Evolutionary conservation across 1,284 basidiomycete species (phyloP), one percentile per base, ranked within the genome.

Genomic region (Ceratobasidium sp.): DNA sequence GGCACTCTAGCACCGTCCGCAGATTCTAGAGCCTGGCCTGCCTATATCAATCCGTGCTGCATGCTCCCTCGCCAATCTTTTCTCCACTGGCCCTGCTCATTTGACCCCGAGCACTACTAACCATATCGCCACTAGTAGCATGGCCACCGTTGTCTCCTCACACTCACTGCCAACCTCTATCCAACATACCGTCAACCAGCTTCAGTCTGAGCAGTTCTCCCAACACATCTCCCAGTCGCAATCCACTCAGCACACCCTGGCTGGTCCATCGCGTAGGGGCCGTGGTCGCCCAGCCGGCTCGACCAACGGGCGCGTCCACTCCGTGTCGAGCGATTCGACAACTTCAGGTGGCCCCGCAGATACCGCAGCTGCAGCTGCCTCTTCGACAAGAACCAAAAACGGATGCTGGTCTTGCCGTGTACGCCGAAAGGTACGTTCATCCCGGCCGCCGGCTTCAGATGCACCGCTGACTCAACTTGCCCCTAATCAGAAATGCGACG

Each of bases 401-500:
- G 63, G 63, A 1, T 66, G 63, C 49, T 66, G 63, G 63, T 66
- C 63, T 7, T 66, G 63, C 32, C 63, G 63, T 7, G 63, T 66
- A 1, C 46, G 63, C 2, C 26, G 63, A 47, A 66, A 66, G 63
- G 63, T 54, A 28, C 26, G 49, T 50, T 35, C 54, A 18, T 14
- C 26, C 38, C n/a, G 4, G 11, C 44, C 16, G 26, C 21, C 21
- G 16, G 49, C 57, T 41, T 28, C 9, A 28, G 8, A 5, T 26
- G 2, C 11, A 9, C 18, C 35, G 43, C 49, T 59, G 26, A 58
- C 50, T n/a, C 28, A 16, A 23, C 35, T 16, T n/a, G n/a, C n/a
- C n/a, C 13, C 35, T 41, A 23, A 30, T 47, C 57, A 76, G 63
- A 76, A 73, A 69, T 76, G 73, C 73, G 75, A 76, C 49, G 63